phyloP scores from a whole-genome alignment of 495 filamentous ascomycete genomes.

The Glutinoglossum americanum region DNA sequence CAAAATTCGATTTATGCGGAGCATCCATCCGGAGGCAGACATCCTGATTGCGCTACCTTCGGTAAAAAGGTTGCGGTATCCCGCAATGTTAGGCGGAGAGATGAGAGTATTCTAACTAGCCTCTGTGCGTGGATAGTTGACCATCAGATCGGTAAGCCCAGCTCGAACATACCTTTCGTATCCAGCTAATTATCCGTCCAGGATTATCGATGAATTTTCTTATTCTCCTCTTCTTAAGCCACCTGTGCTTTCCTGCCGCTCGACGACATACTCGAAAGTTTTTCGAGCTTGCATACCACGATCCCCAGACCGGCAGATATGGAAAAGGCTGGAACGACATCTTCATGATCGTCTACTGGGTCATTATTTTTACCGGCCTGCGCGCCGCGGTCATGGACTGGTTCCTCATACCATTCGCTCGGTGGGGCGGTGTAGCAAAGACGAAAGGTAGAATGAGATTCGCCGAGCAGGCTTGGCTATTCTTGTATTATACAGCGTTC shows the following conservation, averaged over 20 bases:
- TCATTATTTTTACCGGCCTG: conserved; percentile 66
- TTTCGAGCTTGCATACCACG: conserved; percentile 68
- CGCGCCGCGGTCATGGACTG: conserved; percentile 77
- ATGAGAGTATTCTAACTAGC: background rate
- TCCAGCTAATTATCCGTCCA: conserved; percentile 16
- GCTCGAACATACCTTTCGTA: background rate
- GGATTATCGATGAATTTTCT: conserved; percentile 62
- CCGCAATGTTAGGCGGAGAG: background rate
- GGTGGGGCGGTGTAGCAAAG: conserved; percentile 41
- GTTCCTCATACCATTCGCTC: conserved; percentile 54
- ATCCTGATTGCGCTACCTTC: background rate
- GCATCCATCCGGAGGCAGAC: background rate
- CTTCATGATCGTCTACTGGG: conserved; percentile 56
- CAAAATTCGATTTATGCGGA: background rate
- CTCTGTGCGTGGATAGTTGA: conserved; percentile 22
- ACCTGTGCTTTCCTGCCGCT: conserved; percentile 58
- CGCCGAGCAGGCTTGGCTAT: conserved; percentile 82
- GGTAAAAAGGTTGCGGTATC: background rate
- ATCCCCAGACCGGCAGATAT: conserved; percentile 42
- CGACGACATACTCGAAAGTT: conserved; percentile 63
- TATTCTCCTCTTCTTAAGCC: conserved; percentile 51
- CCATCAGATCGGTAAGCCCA: conserved; percentile 29
- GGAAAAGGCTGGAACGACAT: conserved; percentile 58
- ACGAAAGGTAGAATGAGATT: conserved; percentile 58
- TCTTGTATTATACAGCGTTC: conserved; percentile 56